These are phyloP conservation scores for Penicillium goetzii DNA, from an alignment of 495 filamentous ascomycete species.

Conservation along the genomic window DNA sequence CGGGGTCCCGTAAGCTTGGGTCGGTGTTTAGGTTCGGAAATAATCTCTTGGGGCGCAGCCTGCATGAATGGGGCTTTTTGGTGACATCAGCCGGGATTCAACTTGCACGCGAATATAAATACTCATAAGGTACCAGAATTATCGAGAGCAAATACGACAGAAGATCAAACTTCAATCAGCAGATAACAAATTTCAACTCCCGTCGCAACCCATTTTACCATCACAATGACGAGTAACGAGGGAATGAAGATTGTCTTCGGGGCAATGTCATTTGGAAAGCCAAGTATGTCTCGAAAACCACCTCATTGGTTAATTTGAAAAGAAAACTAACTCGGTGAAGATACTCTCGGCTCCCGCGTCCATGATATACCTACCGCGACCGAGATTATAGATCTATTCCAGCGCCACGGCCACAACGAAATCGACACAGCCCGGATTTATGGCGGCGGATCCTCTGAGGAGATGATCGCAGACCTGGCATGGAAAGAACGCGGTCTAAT, in stretches of 20 bases:
- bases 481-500: conserved; percentile 60
- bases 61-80: not conserved
- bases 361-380: conserved; percentile 16
- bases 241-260: conserved; percentile 26
- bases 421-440: conserved; percentile 62
- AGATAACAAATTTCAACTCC: not conserved
- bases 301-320: not conserved
- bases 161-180: not conserved
- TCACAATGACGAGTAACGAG: conserved; percentile 18
- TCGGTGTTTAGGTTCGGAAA: conserved; percentile 7
- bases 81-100: not conserved
- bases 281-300: conserved; percentile 9
- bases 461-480: conserved; percentile 48
- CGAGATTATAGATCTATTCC: conserved; percentile 54
- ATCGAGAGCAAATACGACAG: not conserved
- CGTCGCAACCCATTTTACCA: not conserved
- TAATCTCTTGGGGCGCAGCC: not conserved
- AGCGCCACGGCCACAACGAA: conserved; percentile 57
- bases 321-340: not conserved
- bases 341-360: conserved; percentile 24
- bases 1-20: not conserved
- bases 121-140: not conserved
- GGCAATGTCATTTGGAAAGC: conserved; percentile 27
- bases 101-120: not conserved
- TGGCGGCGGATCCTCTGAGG: conserved; percentile 54